Evolutionary conservation across 139 green algal genomes (phyloP), one percentile per base, ranked within the genome.

Genomic region (Chlorella sp.): DNA sequence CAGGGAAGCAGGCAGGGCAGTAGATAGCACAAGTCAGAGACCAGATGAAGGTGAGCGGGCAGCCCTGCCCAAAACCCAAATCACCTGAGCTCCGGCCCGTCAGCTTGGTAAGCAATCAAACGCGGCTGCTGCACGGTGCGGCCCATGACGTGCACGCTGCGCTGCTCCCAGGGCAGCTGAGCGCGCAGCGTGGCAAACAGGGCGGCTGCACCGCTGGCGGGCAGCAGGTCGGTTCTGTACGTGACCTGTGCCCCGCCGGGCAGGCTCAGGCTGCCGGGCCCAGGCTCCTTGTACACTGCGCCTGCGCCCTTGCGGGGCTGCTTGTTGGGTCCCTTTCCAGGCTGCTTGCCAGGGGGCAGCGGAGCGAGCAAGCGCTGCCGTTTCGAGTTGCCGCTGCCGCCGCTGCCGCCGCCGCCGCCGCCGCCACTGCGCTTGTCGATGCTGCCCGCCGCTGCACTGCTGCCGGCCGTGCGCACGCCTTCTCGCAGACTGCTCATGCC

Each of bases 61-160:
- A 57, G 48, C 48, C 7, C 48, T 57, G 48, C 48, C 48, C 48
- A 16, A 9, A 57, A 57, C 48, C 9, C 9, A 9, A 57, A 57
- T 57, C n/a, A 57, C 48, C 48, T 57, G 18, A 95, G 85, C 66
- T 24, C 42, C 3, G 64, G 42, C 34, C 91, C 78, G 21, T 91
- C 90, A 7, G 95, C 95, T 85, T 93, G 94, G 88, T 95, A 96
- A 0, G 91, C 92, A 16, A 96, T 85, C 71, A 97, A 88, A 3
- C 94, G 91, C 30, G 94, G 95, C 92, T 97, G 95, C 87, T 90
- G 91, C 12, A 96, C 88, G 5, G 26, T 90, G 22, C 88, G 83
- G 1, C 93, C 93, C 75, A 91, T 86, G 0, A 96, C 81, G 16
- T 32, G 86, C 19, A 96, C 82, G 32, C 92, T 88, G 34, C 90